Evolutionary conservation across 257 asterid species (phyloP).

Genomic region (Verbena officinalis): DNA sequence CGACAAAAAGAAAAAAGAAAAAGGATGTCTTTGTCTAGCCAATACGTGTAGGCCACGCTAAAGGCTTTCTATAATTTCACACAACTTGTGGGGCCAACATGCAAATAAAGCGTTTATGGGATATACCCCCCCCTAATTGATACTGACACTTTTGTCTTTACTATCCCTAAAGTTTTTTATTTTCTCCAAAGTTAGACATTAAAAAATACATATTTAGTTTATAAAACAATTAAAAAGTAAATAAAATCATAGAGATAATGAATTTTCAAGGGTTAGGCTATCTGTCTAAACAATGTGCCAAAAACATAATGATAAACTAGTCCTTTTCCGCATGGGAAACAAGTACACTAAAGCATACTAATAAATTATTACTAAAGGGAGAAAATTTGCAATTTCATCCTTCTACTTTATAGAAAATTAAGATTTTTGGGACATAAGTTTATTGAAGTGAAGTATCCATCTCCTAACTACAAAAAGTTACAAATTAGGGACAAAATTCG

Average conservation of each 20-base stretch:
- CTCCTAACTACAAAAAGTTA: no score
- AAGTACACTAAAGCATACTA: neutral
- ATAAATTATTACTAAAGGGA: neutral
- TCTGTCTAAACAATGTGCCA: neutral
- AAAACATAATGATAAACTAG: constrained; percentile 3
- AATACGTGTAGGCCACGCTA: neutral
- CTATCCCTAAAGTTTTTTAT: neutral
- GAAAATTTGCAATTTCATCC: no score
- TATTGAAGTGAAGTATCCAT: no score
- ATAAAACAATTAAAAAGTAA: no score
- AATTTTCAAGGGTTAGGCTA: constrained; percentile 20
- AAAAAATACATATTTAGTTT: no score
- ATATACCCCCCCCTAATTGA: neutral
- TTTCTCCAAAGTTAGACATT: no score
- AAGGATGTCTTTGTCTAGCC: constrained; percentile 10
- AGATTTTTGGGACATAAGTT: no score
- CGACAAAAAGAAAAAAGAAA: neutral
- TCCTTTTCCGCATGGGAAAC: constrained; percentile 23
- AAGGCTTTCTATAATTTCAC: neutral
- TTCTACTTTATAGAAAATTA: no score
- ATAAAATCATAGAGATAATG: no score
- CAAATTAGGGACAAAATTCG: no score
- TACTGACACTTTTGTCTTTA: neutral
- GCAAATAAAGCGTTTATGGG: neutral
- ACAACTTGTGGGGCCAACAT: constrained; percentile 23